Base-by-base conservation (phyloP, 768 basidiomycete genomes). In the Tulasnella sp. region DNA sequence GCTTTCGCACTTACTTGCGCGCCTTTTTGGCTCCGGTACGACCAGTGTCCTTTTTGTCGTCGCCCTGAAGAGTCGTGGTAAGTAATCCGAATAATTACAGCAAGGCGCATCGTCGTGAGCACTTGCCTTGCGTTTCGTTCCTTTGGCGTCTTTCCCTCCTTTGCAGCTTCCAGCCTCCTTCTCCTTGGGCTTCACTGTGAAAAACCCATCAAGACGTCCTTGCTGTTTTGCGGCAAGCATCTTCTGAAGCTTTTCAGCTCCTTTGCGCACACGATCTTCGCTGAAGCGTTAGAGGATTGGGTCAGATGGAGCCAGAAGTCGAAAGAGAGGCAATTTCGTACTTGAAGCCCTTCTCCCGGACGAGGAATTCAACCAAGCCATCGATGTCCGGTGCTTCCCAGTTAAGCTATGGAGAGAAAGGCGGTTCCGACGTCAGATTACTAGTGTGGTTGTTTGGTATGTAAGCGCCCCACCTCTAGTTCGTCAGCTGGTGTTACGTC, bases 321-420 rank as follows among this genome's bases (percentile, higher is more conserved):
- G 32, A 13, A 61, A 13, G 72, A 37, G 78, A 15, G 57, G 11
- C 71, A 37, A 78, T 77, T 42, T 85, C 91, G 78, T 80, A 98
- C 97, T 92, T 97, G 90, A 99, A 99, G 7, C 98, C 98, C 83
- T 99, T 99, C 82, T 98, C 93, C 48, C 85, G 90, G 20, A 98
- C 96, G 32, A 99, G 84, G 85, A 99, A 99, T 69, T 98, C 89
- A 5, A 99, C 91, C 4, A 99, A 87, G 9, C 96, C 97, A 9
- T 98, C 96, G 1, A 96, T 86, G 80, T 99, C 95, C 1, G 98
- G 98, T 79, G 88, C 88, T 78, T 90, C 93, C 98, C 98, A 99
- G 81, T 97, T 96, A 57, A 99, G 87, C 95, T 98, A 82, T 7
- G 10, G 35, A 74, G 29, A 57, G 73, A 16, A 42, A 80, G 44